Conservation (phyloP, 1,284 basidiomycete species). For the Rhodotorula sp. region DNA sequence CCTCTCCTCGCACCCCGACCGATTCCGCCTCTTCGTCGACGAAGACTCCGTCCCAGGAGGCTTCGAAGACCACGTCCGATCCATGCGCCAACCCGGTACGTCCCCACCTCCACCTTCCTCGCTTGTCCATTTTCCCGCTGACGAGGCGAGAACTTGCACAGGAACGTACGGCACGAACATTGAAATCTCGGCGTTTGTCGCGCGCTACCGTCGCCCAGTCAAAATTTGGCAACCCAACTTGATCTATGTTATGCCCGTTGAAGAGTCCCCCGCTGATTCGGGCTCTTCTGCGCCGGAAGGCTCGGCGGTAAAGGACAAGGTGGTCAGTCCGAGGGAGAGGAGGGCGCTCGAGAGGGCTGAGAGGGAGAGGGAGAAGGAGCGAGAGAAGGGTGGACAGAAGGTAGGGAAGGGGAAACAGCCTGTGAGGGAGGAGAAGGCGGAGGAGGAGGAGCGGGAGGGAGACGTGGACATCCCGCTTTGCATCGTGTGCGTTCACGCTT, state of each 20-base stretch:
- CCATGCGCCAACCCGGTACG: constrained; percentile 71
- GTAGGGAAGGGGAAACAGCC: constrained; percentile 38
- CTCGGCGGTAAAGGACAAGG: constrained; percentile 33
- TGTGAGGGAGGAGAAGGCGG: not conserved
- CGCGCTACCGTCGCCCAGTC: constrained; percentile 71
- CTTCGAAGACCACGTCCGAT: constrained; percentile 65
- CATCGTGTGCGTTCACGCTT: constrained; percentile 68
- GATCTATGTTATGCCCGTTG: constrained; percentile 48
- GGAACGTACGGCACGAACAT: constrained; percentile 89
- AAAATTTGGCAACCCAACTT: constrained; percentile 85
- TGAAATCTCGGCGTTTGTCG: constrained; percentile 84
- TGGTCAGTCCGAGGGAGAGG: constrained; percentile 19
- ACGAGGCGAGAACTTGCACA: constrained; percentile 44
- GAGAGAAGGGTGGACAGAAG: constrained; percentile 42
- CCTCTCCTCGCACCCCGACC: constrained; percentile 66
- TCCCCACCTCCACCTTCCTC: too few species aligned
- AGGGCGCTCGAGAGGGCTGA: constrained; percentile 6
- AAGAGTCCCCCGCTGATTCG: constrained; percentile 22
- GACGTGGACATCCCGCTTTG: constrained; percentile 54
- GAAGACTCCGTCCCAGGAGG: constrained; percentile 64
- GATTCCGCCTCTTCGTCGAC: constrained; percentile 85
- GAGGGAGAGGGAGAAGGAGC: constrained; percentile 7
- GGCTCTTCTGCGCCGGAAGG: constrained; percentile 43
- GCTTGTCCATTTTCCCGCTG: too few species aligned
- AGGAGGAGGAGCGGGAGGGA: not conserved